phyloP scores from a whole-genome alignment of 2,329 filamentous ascomycete species.

The Pseudonectria buxi region DNA sequence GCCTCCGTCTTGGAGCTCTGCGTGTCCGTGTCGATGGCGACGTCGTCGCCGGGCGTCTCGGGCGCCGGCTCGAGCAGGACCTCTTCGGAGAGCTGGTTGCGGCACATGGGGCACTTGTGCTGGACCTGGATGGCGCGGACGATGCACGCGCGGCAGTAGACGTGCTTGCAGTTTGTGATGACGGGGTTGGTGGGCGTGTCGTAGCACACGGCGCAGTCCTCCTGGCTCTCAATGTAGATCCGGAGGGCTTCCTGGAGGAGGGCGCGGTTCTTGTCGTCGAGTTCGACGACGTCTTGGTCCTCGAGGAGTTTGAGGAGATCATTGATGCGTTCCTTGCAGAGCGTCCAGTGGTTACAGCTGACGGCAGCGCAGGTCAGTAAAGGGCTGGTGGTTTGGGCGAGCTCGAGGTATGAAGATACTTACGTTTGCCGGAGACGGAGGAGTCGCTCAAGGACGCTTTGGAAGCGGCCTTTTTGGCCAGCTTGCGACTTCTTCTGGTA shows the following conservation, averaged over 20 bases:
- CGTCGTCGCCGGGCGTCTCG: conserved; percentile 40
- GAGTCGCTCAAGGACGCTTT: conserved; percentile 71
- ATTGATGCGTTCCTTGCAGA: conserved; percentile 68
- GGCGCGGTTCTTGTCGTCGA: conserved; percentile 65
- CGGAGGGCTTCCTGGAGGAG: conserved; percentile 70
- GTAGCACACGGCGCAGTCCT: conserved; percentile 78
- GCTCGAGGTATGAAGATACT: no score
- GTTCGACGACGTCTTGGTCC: conserved; percentile 56
- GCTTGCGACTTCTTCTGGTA: conserved; percentile 43
- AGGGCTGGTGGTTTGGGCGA: no score
- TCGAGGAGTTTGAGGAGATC: conserved; percentile 66
- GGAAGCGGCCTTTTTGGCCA: conserved; percentile 52
- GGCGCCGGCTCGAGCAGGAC: conserved; percentile 59
- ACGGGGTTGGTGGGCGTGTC: conserved; percentile 65
- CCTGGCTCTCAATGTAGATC: conserved; percentile 70
- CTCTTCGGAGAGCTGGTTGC: conserved; percentile 56
- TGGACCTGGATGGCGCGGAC: conserved; percentile 66
- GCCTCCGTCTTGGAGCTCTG: conserved; percentile 80
- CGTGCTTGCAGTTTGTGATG: conserved; percentile 79
- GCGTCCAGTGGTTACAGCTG: conserved; percentile 78
- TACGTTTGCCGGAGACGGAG: conserved; percentile 72
- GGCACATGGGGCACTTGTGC: conserved; percentile 79
- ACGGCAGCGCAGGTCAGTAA: conserved; percentile 4
- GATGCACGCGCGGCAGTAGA: conserved; percentile 71
- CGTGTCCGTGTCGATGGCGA: conserved; percentile 52